Evolutionary conservation across 805 yeast species (phyloP), one percentile per base, ranked within the genome.

Genomic region (Candida nanaspora): DNA sequence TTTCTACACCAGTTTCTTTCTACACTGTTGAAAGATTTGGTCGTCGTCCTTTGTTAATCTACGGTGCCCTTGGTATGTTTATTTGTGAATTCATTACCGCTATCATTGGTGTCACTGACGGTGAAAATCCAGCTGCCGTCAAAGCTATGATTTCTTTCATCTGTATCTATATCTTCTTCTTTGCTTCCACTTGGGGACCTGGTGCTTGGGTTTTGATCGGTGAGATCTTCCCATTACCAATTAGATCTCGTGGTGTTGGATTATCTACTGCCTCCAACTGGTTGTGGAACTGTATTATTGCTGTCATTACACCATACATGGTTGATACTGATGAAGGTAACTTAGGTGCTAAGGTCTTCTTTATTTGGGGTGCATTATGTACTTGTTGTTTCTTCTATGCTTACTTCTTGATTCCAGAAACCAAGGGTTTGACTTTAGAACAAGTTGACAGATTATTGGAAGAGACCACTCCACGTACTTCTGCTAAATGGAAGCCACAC

Each of bases 111-210:
- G 50, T 53, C 31, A 47, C 50, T 27, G 61, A 59, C 40, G 59
- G 56, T 26, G 41, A 48, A 15, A 53, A 56, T 46, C 41, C 39
- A 2, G 44, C 46, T 16, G 57, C 65, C 22, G 62, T 56, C 41
- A 47, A 44, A 34, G 65, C 63, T 16, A 57, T 62, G 62, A 55
- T 63, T 45, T 42, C 65, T 9, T 70, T 76, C 53, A 66, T 74
- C 42, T 76, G 80, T 56, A 57, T 71, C 31, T 86, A 82, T 57
- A 80, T 86, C 49, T 78, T 81, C 41, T 80, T 80, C 58, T 82
- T 83, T 65, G 94, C 93, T 8, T 71, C 86, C 4, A 75, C 91
- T 20, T 86, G 93, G 91, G 91, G 91, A 58, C 88, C 93, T 31
- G 77, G 75, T 45, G 78, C 76, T 31, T 85, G 91, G 89, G 85